Evolutionary conservation across 495 filamentous ascomycete species (phyloP).

Genomic region (Trichoderma parareesei): DNA sequence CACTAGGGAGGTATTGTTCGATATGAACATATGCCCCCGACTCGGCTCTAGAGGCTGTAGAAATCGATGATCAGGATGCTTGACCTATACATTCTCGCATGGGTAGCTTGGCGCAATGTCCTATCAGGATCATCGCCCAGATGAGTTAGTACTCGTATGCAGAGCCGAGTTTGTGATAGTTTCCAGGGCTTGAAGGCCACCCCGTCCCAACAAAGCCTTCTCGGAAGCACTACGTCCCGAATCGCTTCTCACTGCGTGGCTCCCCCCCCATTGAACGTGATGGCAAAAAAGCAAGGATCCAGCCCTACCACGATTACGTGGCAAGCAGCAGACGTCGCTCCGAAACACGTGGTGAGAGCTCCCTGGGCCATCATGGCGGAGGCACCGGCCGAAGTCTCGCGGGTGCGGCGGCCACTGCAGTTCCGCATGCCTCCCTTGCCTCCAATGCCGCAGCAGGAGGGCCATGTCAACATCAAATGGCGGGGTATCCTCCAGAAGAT

Average conservation of each 20-base stretch:
- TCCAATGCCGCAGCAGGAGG: neutral
- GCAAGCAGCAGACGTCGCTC: neutral
- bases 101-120: no score
- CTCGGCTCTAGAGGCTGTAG: no score
- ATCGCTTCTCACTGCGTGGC: neutral
- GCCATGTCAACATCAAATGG: neutral
- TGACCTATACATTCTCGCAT: no score
- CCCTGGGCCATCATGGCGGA: neutral
- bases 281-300: neutral
- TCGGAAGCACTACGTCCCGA: neutral
- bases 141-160: no score
- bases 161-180: no score
- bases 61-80: no score
- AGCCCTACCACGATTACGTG: neutral
- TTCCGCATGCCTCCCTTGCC: neutral
- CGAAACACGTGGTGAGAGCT: neutral
- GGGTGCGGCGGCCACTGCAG: neutral
- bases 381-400: neutral
- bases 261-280: neutral
- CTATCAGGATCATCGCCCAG: no score
- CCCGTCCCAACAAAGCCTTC: neutral
- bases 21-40: no score
- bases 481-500: neutral
- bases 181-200: neutral
- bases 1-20: no score